phyloP scores from a whole-genome alignment of 495 filamentous ascomycete species.

The Xylaria sp. region DNA sequence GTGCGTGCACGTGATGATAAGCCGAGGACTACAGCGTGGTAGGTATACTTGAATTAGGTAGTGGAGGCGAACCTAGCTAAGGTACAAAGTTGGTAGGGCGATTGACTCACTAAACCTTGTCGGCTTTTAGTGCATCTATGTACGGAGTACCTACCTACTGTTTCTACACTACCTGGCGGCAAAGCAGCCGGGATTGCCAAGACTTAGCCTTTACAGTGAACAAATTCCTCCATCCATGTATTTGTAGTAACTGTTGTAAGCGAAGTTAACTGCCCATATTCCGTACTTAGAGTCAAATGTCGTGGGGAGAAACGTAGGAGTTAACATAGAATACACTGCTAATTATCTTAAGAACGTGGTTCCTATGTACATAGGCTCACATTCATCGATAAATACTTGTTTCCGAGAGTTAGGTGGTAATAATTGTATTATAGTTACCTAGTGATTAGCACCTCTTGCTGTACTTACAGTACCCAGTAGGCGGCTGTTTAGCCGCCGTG shows the following conservation, averaged over 20 bases:
- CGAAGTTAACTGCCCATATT: too few relatives aligned
- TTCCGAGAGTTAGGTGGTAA: background rate
- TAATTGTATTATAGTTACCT: too few relatives aligned
- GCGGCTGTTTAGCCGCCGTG: background rate
- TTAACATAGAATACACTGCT: background rate
- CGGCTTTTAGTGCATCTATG: background rate
- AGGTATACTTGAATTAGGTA: background rate
- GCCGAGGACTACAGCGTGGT: conserved; percentile 1
- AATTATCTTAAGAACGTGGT: background rate
- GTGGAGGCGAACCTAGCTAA: background rate
- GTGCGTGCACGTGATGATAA: conserved; percentile 34
- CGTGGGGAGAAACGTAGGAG: too few relatives aligned
- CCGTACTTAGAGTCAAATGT: too few relatives aligned
- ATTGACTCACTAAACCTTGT: conserved; percentile 24
- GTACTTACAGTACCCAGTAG: too few relatives aligned
- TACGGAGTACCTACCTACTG: too few relatives aligned
- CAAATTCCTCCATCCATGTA: too few relatives aligned
- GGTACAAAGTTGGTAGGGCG: background rate
- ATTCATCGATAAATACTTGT: background rate
- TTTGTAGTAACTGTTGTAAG: too few relatives aligned
- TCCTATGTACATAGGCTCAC: background rate
- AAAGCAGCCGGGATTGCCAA: too few relatives aligned
- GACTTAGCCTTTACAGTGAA: too few relatives aligned
- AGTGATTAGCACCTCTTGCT: too few relatives aligned
- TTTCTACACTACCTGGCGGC: too few relatives aligned